Percentiles rank a stretch among this genome's conserved stretches.
These are phyloP conservation scores for Corinectria fuckeliana DNA, from an alignment of 2,329 filamentous ascomycete genomes.

Conservation along the genomic window DNA sequence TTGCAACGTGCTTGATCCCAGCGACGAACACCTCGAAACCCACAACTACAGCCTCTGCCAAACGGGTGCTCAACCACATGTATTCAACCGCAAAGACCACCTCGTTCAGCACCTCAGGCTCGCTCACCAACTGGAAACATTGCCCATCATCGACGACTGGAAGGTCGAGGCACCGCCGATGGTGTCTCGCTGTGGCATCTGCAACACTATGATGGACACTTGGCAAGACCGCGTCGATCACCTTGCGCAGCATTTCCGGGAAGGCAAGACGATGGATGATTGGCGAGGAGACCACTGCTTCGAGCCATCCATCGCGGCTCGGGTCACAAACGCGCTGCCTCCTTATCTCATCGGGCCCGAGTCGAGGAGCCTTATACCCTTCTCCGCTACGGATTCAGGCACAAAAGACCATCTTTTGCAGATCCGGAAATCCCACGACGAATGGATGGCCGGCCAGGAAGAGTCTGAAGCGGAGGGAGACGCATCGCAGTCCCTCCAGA, in stretches of 20 bases:
- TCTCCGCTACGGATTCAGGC: conserved; percentile 35
- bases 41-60: conserved; percentile 32
- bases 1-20: conserved; percentile 32
- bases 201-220: conserved; percentile 28
- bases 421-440: conserved; percentile 9
- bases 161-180: conserved; percentile 33
- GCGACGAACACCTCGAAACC: conserved; percentile 29
- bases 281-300: conserved; percentile 3
- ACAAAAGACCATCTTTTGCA: conserved; percentile 33
- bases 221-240: conserved; percentile 40
- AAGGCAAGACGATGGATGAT: conserved; percentile 1
- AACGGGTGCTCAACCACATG: conserved; percentile 1
- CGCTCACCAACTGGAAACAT: conserved; percentile 44
- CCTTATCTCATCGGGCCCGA: conserved; percentile 25
- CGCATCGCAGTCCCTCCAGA: neutral
- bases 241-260: conserved; percentile 34
- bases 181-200: conserved; percentile 41
- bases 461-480: neutral
- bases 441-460: neutral
- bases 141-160: conserved; percentile 48
- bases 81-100: conserved; percentile 42
- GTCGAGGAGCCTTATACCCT: conserved; percentile 30
- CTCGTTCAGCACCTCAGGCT: conserved; percentile 41
- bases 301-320: neutral
- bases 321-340: conserved; percentile 5